A percentile compares a stretch with the other conserved stretches of the same genome.
phyloP scores from a whole-genome alignment of 2,329 filamentous ascomycete species.

The Aspergillus sp. region DNA sequence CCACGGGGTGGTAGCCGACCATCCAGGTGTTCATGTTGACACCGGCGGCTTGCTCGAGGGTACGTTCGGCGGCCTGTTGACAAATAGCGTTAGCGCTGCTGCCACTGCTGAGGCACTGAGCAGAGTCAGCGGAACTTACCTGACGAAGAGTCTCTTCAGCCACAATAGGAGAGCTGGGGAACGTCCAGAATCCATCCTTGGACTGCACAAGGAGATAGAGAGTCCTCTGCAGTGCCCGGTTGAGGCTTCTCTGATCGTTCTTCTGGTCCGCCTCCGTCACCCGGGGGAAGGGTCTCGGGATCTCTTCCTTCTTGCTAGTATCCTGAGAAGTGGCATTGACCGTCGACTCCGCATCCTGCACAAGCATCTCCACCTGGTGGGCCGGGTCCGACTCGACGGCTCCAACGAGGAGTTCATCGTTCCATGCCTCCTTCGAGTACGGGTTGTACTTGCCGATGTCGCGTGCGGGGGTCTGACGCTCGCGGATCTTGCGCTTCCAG shows the following conservation, averaged over 20 bases:
- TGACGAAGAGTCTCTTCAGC: constrained; percentile 76
- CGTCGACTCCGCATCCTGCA: constrained; percentile 70
- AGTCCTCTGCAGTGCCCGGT: constrained; percentile 76
- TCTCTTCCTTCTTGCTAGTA: constrained; percentile 59
- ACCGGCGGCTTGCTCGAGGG: constrained; percentile 75
- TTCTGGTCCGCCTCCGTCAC: constrained; percentile 75
- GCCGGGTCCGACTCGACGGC: constrained; percentile 67
- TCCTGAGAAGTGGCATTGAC: constrained; percentile 44
- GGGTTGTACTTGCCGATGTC: constrained; percentile 85
- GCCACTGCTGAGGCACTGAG: no score
- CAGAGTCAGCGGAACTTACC: constrained; percentile 58
- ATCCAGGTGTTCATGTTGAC: constrained; percentile 99
- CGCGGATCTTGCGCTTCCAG: constrained; percentile 82
- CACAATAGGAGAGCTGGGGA: constrained; percentile 71
- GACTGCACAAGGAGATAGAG: constrained; percentile 82
- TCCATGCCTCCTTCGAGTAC: constrained; percentile 75
- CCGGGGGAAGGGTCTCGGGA: constrained; percentile 71
- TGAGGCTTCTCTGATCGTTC: constrained; percentile 74
- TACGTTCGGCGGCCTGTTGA: constrained; percentile 76
- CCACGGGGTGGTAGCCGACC: constrained; percentile 85
- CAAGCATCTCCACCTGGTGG: constrained; percentile 66
- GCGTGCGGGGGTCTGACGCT: constrained; percentile 74
- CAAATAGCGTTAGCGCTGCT: constrained; percentile 5
- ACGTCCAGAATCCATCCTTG: constrained; percentile 73
- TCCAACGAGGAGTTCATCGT: constrained; percentile 83